phyloP scores from a whole-genome alignment of 2,329 filamentous ascomycete species.

The Sclerotinia borealis region DNA sequence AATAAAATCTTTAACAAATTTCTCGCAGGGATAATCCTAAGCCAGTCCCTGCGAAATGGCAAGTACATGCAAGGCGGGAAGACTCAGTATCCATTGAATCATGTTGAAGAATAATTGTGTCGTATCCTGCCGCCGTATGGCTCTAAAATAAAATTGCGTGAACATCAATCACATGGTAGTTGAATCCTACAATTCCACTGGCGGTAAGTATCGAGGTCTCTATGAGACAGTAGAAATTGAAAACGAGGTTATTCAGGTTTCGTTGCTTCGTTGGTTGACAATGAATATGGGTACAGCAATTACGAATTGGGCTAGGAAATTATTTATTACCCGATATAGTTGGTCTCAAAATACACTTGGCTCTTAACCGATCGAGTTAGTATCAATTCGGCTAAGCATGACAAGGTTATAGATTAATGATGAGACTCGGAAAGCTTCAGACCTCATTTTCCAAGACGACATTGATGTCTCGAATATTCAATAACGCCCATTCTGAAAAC shows the following conservation, averaged over 20 bases:
- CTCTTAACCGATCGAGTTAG: background rate
- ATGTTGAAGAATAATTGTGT: background rate
- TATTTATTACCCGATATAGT: background rate
- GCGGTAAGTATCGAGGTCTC: background rate
- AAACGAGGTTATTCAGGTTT: background rate
- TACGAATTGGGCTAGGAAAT: background rate
- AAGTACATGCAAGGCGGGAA: background rate
- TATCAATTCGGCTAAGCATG: background rate
- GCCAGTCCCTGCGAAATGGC: background rate
- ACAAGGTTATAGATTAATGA: background rate
- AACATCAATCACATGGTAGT: background rate
- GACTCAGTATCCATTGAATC: background rate
- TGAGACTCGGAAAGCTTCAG: slow-evolving; percentile 11
- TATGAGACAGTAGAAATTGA: background rate
- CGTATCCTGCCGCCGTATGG: background rate
- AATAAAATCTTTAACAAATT: background rate
- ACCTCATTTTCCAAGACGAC: slow-evolving; percentile 6
- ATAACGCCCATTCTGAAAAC: background rate
- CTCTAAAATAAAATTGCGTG: background rate
- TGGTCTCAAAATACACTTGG: background rate
- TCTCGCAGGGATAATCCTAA: background rate
- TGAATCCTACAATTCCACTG: background rate
- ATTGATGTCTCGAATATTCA: background rate
- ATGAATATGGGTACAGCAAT: background rate
- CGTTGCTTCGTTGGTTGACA: background rate